Evolutionary conservation across 768 basidiomycete genomes (phyloP), one percentile per base, ranked within the genome.

Genomic region (Leccinum ochraceum): DNA sequence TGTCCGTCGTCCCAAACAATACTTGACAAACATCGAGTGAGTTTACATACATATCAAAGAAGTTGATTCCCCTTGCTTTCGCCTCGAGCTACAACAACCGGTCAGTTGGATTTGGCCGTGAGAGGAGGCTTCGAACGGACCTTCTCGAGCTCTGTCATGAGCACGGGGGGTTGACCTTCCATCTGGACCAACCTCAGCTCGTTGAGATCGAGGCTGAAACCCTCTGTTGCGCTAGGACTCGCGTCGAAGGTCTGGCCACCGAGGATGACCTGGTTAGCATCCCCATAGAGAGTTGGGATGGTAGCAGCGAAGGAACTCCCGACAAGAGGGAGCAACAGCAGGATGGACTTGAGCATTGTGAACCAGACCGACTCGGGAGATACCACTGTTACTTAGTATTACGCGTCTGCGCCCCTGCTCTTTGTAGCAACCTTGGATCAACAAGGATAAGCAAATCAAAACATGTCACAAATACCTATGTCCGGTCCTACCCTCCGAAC

Each of bases 91-190:
- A 30, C 4, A 48, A 39, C 42, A 13, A 20, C n/a, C 1, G n/a
- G 34, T 65, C 1, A 50, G 57, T 51, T 42, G 20, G 17, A 20
- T 3, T 24, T 16, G 16, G 42, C 5, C 32, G 17, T 22, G 14
- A 8, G 2, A 20, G 9, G 22, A 7, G 14, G 24, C 20, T 11
- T 30, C 11, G 37, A 34, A 20, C 65, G 9, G 32, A 89, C 90
- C 87, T 96, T 97, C 66, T 95, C 88, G n/a, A 90, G 76, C 75
- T 97, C 95, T 14, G 93, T 85, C 78, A 94, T 89, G 88, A 86
- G 89, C 55, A 88, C 82, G 4, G 92, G 88, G 11, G 78, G 77
- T 68, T 86, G 77, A 37, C 83, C 89, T 57, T 88, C 83, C 69
- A 92, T 78, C 71, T 93, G 85, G 55, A 96, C 86, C 56, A 95